phyloP scores from a whole-genome alignment of 2,329 filamentous ascomycete genomes.

The Sporothrix luriei region DNA sequence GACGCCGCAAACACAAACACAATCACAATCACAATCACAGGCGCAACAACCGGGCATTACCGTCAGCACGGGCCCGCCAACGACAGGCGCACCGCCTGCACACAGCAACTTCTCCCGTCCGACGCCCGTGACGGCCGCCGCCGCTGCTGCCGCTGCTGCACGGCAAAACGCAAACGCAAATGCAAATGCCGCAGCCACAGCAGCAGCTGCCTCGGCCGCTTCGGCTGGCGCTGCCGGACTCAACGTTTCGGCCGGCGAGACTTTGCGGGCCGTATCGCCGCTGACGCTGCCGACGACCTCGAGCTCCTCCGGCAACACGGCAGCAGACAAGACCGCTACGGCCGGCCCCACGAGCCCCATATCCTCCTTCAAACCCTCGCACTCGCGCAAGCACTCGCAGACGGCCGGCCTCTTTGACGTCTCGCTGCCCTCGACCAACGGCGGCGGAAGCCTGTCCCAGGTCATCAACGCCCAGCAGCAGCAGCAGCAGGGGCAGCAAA shows the following conservation, averaged over 20 bases:
- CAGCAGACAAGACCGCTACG: slow-evolving; percentile 31
- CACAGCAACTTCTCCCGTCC: slow-evolving; percentile 64
- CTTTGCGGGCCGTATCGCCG: slow-evolving; percentile 48
- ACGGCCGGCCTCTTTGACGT: slow-evolving; percentile 78
- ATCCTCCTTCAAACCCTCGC: slow-evolving; percentile 37
- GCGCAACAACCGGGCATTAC: slow-evolving; percentile 46
- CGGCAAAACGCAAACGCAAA: slow-evolving; percentile 29
- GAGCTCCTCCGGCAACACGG: slow-evolving; percentile 20
- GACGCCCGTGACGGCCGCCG: slow-evolving; percentile 44
- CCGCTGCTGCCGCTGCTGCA: slow-evolving; percentile 35
- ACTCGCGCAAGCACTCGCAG: slow-evolving; percentile 69
- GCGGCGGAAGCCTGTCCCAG: slow-evolving; percentile 57
- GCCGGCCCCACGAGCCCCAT: slow-evolving; percentile 40
- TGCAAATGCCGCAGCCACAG: background rate
- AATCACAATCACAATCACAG: slow-evolving; percentile 11
- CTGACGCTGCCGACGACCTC: slow-evolving; percentile 46
- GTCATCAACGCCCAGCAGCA: slow-evolving; percentile 47
- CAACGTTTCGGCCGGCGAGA: slow-evolving; percentile 34
- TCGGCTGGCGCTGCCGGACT: background rate
- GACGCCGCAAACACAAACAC: slow-evolving; percentile 17
- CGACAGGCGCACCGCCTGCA: slow-evolving; percentile 38
- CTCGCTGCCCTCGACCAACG: slow-evolving; percentile 63
- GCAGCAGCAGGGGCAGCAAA: slow-evolving; percentile 28
- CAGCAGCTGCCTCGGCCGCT: slow-evolving; percentile 1
- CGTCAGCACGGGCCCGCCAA: slow-evolving; percentile 46